Evolutionary conservation across 169 alveolate genomes (phyloP).

Genomic region (Plasmodium cynomolgi): DNA sequence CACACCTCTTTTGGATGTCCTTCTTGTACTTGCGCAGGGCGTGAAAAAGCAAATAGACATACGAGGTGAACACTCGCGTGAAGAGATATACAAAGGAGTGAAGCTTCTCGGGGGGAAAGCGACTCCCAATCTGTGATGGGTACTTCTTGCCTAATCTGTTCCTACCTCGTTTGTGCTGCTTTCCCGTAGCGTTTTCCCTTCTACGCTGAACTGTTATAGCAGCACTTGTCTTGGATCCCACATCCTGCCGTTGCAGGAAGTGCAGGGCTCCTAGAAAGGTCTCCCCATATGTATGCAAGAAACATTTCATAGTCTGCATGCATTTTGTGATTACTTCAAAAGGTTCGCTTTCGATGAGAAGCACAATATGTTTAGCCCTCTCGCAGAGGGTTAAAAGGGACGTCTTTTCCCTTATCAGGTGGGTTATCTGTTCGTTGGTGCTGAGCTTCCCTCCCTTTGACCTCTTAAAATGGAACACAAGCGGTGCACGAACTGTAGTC

Average conservation of each 20-base stretch:
- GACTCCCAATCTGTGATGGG: neutral
- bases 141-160: neutral
- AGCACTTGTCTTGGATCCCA: neutral
- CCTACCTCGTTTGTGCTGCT: neutral
- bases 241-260: neutral
- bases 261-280: neutral
- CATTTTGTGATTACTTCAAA: slow-evolving; percentile 9
- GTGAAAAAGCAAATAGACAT: slow-evolving; percentile 1
- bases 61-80: neutral
- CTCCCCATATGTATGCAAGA: neutral
- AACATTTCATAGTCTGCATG: neutral
- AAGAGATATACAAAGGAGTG: slow-evolving; percentile 8
- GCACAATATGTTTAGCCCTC: neutral
- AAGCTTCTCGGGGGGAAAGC: neutral
- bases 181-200: neutral
- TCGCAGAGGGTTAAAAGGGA: neutral
- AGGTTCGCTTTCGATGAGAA: neutral
- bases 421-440: neutral
- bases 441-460: neutral
- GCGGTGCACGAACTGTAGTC: neutral
- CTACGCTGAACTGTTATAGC: neutral
- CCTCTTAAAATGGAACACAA: neutral
- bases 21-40: neutral
- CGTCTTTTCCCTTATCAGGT: neutral
- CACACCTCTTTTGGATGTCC: slow-evolving; percentile 5